Base-by-base conservation (phyloP, 2,329 filamentous ascomycete genomes). In the Sarocladiaceae sp. region DNA sequence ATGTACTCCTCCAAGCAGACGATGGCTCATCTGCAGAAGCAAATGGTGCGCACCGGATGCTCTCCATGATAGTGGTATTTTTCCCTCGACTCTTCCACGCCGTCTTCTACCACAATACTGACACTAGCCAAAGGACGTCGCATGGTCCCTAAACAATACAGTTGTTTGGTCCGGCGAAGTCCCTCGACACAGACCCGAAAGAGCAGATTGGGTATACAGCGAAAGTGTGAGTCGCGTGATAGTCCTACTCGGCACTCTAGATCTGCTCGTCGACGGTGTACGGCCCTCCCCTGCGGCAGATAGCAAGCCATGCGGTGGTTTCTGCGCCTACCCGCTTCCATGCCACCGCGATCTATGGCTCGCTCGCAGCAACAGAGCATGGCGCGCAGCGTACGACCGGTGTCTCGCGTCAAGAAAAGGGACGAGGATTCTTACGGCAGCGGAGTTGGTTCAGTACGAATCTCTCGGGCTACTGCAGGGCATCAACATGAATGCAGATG, bases 291-390 rank as follows among this genome's bases (percentile, higher is more conserved):
- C 28, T 26, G 37, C 51, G 28, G 31, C 3, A 11, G 23, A 7
- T 13, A 17, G 25, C 31, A 57, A 4, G 40, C 35, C 31, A 28
- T 33, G 55, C 28, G 40, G 40, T 25, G 50, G 51, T 22, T 54
- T 53, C 20, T 12, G 22, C 36, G n/a, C 15, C 15, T 18, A 53
- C 2, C 55, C 51, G 4, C 55, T 58, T 15, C 56, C 55, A 8
- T 57, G 55, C 31, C 56, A 60, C 20, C 62, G 56, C 26, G 56
- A 55, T 15, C 51, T 58, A 15, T 58, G 56, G 56, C 28, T 39
- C 18, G 50, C 50, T 28, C 20, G 37, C n/a, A 52, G 17, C 10
- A 44, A 23, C n/a, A 40, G 50, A 22, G 36, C 25, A n/a, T 52
- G 50, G 50, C 23, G 28, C 20, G 31, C 28, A 13, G 36, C 23